Conservation (phyloP, 768 basidiomycete species). For the Clitopilus passeckerianus region DNA sequence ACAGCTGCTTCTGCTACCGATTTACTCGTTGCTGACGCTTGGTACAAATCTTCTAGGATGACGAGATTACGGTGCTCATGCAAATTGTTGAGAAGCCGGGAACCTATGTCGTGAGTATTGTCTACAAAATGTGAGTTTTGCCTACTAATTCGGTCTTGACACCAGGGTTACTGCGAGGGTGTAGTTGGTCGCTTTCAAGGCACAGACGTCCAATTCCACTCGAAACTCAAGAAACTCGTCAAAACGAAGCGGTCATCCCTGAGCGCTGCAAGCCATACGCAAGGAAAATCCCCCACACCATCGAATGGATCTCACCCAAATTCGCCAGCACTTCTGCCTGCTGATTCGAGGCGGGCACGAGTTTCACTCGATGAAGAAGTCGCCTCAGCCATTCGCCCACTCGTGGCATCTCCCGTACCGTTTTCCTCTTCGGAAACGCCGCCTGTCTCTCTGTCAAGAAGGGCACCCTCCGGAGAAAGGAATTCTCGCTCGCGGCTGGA, state of each 20-base stretch:
- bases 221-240: conserved; percentile 74
- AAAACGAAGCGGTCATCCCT: conserved; percentile 64
- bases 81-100: conserved; percentile 53
- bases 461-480: neutral
- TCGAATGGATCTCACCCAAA: conserved; percentile 3
- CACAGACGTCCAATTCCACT: conserved; percentile 60
- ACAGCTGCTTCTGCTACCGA: neutral
- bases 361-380: conserved; percentile 1
- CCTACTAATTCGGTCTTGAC: neutral
- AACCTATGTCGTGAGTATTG: conserved; percentile 54
- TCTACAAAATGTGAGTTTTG: neutral
- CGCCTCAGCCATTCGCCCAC: neutral
- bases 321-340: conserved; percentile 5
- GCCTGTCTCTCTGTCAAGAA: neutral
- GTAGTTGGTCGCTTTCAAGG: conserved; percentile 75
- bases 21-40: neutral
- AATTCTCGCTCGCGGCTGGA: neutral
- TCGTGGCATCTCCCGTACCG: neutral
- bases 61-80: conserved; percentile 76
- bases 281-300: conserved; percentile 18
- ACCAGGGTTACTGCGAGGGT: conserved; percentile 81
- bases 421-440: neutral
- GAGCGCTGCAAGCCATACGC: conserved; percentile 6
- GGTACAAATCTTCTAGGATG: conserved; percentile 43
- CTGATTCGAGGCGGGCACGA: conserved; percentile 1